These are phyloP conservation scores for Euphorbia pulcherrima DNA, from an alignment of 345 rosid genomes.

Conservation along the genomic window DNA sequence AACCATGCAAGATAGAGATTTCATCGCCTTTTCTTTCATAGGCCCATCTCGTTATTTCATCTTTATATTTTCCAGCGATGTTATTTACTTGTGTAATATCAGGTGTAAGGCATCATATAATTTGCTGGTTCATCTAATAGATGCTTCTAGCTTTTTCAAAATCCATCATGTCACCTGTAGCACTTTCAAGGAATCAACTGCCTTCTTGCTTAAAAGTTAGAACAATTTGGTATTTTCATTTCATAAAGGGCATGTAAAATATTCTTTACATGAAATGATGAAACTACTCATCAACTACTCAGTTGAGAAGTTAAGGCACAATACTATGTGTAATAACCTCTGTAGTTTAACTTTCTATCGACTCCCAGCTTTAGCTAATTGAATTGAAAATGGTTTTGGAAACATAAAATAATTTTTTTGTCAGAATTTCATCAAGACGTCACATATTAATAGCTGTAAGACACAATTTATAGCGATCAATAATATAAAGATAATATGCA, in stretches of 20 bases:
- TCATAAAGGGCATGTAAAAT: neutral
- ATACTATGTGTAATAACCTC: neutral
- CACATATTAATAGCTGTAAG: no score
- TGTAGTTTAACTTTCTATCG: neutral
- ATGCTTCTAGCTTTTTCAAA: neutral
- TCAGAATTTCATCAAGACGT: no score
- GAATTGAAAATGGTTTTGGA: neutral
- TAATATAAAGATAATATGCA: neutral
- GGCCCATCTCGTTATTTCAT: neutral
- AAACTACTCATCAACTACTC: neutral
- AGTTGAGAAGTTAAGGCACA: neutral
- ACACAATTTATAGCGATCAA: no score
- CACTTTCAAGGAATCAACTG: neutral
- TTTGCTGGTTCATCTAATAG: neutral
- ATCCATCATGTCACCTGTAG: neutral
- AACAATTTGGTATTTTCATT: neutral
- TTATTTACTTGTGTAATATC: neutral
- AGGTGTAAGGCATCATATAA: neutral
- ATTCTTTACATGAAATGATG: neutral
- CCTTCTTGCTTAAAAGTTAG: neutral
- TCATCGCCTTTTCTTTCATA: neutral
- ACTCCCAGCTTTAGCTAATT: neutral
- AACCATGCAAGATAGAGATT: neutral
- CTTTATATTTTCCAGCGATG: no score
- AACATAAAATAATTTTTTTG: no score